A percentile compares a stretch with the other conserved stretches of the same genome.
Conservation (phyloP, 176 grass and related monocot genomes). For the Eremochloa ophiuroides region DNA sequence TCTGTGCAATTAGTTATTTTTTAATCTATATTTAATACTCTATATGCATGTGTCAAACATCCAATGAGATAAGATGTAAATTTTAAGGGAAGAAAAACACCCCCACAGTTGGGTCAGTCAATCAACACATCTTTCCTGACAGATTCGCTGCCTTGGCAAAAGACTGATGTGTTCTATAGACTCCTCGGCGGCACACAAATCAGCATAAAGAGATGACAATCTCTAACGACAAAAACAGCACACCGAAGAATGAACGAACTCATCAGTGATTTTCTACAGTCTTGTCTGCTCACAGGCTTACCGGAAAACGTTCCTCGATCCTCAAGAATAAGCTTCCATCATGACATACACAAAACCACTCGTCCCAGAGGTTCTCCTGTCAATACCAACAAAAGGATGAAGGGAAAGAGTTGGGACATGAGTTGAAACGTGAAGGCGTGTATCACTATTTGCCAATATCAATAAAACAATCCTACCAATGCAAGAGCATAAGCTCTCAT, state of each 20-base stretch:
- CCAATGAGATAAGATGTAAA: no score
- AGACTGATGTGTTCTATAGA: not conserved
- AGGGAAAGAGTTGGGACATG: not conserved
- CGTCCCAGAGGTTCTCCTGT: constrained; percentile 51
- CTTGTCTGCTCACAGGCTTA: not conserved
- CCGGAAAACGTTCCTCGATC: not conserved
- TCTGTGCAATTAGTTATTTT: no score
- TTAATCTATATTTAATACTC: no score
- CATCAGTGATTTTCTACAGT: not conserved
- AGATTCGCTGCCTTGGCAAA: not conserved
- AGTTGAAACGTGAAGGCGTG: not conserved
- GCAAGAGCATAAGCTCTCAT: not conserved
- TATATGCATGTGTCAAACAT: no score
- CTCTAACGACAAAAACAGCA: not conserved
- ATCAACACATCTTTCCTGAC: not conserved
- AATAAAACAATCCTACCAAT: not conserved
- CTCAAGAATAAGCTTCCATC: constrained; percentile 76
- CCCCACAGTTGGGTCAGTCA: not conserved
- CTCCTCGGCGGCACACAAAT: not conserved
- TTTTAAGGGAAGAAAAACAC: no score
- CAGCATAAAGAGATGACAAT: not conserved
- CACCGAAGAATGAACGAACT: constrained; percentile 2
- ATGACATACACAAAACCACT: constrained; percentile 83
- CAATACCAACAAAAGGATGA: constrained; percentile 1
- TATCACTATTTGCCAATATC: not conserved